These are phyloP conservation scores for Neurospora tetrasperma DNA, from an alignment of 495 filamentous ascomycete genomes.

Conservation along the genomic window DNA sequence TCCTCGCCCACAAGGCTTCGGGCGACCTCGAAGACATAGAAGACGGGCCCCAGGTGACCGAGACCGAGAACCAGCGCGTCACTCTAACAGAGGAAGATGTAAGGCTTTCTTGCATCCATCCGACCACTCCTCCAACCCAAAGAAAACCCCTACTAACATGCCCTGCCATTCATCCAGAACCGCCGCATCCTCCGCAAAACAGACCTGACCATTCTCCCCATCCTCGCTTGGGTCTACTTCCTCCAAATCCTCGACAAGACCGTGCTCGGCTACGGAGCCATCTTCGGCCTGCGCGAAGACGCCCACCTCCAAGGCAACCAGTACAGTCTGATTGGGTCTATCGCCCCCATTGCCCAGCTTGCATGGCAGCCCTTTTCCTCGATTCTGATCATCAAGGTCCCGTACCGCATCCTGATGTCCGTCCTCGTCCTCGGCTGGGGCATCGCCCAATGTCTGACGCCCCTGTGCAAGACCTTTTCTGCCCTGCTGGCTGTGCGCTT, in stretches of 20 bases:
- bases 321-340: slow-evolving; percentile 52
- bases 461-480: slow-evolving; percentile 40
- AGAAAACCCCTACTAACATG: not conserved
- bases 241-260: slow-evolving; percentile 55
- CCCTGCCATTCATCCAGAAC: slow-evolving; percentile 19
- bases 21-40: not conserved
- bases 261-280: slow-evolving; percentile 52
- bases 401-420: slow-evolving; percentile 55
- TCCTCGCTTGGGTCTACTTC: slow-evolving; percentile 58
- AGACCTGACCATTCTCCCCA: slow-evolving; percentile 45
- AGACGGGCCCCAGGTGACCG: not conserved
- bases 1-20: not conserved
- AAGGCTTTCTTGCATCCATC: not conserved
- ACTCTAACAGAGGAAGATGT: slow-evolving; percentile 11
- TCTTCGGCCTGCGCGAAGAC: slow-evolving; percentile 49
- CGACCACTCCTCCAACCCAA: too few species aligned
- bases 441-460: slow-evolving; percentile 47
- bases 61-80: slow-evolving; percentile 3
- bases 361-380: slow-evolving; percentile 58
- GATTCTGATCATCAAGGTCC: slow-evolving; percentile 54
- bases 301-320: slow-evolving; percentile 45
- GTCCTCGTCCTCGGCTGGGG: slow-evolving; percentile 49
- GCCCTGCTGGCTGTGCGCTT: slow-evolving; percentile 44
- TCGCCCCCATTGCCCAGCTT: slow-evolving; percentile 54
- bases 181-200: slow-evolving; percentile 51